A percentile compares a stretch with the other conserved stretches of the same genome.
phyloP scores from a whole-genome alignment of 1,284 basidiomycete species.

The Singerocomus rubriflavus region DNA sequence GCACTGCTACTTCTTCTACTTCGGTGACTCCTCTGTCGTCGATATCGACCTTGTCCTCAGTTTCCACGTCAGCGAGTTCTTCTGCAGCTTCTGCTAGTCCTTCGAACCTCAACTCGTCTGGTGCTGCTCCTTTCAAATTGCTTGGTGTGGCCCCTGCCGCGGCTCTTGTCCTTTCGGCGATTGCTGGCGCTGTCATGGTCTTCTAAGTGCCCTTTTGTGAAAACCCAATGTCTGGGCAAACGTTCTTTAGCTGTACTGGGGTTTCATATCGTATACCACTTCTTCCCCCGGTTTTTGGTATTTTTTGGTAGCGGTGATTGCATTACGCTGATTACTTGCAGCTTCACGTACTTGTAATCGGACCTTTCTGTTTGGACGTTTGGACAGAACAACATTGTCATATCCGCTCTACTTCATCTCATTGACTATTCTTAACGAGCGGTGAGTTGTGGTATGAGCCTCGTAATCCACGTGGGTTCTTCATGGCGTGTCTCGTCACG shows the following conservation, averaged over 20 bases:
- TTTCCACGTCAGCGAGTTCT: constrained; percentile 7
- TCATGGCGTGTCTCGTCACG: too few relatives aligned
- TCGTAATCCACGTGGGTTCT: too few relatives aligned
- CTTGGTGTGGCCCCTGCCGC: constrained; percentile 34
- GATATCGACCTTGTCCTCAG: background rate
- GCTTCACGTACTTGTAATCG: constrained; percentile 10
- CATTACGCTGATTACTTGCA: constrained; percentile 11
- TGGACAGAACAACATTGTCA: constrained; percentile 14
- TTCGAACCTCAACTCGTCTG: constrained; percentile 22
- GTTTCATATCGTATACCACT: constrained; percentile 17
- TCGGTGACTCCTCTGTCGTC: background rate
- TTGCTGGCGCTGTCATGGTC: constrained; percentile 42
- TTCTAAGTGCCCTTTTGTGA: constrained; percentile 31
- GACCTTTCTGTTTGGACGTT: constrained; percentile 17
- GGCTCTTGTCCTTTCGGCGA: constrained; percentile 39
- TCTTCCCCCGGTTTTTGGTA: constrained; percentile 7
- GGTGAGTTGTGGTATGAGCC: background rate
- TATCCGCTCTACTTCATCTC: constrained; percentile 4
- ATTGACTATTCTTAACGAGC: background rate
- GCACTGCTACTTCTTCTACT: background rate
- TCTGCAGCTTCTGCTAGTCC: constrained; percentile 19
- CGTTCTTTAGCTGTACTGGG: background rate
- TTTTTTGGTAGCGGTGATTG: constrained; percentile 6
- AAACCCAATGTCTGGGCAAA: background rate
- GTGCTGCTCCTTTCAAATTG: constrained; percentile 24